Conservation (phyloP, 2,329 filamentous ascomycete genomes). For the Lachnellula cervina region DNA sequence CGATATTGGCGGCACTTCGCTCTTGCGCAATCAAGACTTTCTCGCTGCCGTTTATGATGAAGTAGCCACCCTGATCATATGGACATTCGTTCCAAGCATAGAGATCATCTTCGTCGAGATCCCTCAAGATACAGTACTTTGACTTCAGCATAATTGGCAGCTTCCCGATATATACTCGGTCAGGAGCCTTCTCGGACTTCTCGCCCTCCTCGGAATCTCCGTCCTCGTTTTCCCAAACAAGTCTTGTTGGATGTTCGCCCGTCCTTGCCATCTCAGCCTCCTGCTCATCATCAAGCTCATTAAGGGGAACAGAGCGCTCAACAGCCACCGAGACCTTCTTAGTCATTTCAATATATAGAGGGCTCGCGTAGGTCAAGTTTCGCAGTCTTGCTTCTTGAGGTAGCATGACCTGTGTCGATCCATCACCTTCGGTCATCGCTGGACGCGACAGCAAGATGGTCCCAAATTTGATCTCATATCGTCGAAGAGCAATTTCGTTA, state of each 20-base stretch:
- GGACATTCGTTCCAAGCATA: conserved; percentile 95
- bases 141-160: conserved; percentile 98
- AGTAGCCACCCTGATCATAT: conserved; percentile 97
- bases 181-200: conserved; percentile 41
- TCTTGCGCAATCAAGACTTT: conserved; percentile 98
- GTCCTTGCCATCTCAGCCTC: conserved; percentile 50
- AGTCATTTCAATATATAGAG: conserved; percentile 82
- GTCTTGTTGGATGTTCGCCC: conserved; percentile 52
- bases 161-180: conserved; percentile 83
- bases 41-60: conserved; percentile 98
- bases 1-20: conserved; percentile 94
- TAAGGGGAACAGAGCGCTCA: conserved; percentile 62
- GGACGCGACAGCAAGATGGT: conserved; percentile 84
- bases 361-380: conserved; percentile 91
- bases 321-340: conserved; percentile 81
- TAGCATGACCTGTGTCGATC: conserved; percentile 76
- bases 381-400: conserved; percentile 94
- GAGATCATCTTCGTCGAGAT: conserved; percentile 76
- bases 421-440: conserved; percentile 88
- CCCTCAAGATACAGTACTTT: conserved; percentile 84
- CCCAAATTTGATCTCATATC: conserved; percentile 94
- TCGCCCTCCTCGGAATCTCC: conserved; percentile 38
- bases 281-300: conserved; percentile 65
- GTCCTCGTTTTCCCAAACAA: conserved; percentile 55
- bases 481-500: conserved; percentile 75